Evolutionary conservation across 805 yeast genomes (phyloP), one percentile per base, ranked within the genome.

Genomic region (Candida morakotiae): DNA sequence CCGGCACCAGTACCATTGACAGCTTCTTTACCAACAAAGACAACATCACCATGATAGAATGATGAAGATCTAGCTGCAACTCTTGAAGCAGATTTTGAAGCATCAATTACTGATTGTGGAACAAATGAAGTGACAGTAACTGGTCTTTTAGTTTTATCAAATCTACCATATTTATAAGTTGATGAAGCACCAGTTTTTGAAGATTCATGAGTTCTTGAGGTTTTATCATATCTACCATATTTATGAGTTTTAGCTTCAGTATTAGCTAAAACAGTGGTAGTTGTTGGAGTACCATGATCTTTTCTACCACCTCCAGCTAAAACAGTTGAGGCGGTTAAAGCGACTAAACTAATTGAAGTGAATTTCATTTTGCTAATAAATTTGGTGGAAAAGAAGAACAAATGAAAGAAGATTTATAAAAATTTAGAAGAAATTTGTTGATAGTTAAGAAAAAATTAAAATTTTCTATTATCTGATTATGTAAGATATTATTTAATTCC

Each of bases 81-180:
- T 32, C 19, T 32, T 23, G 38, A 20, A 14, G 18, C n/a, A n/a
- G 38, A 25, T 10, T n/a, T 21, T 18, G 38, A 24, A 28, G 21
- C 24, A 20, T 34, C 31, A 26, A 26, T 25, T n/a, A 26, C 29
- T 23, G 24, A 17, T 34, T 34, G 29, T 11, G 23, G 17, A 20
- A 34, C 37, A 19, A 8, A 34, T 18, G 31, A 25, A 20, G 31
- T 34, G 31, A 23, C 30, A 20, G 38, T 34, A 2, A 11, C 3
- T 21, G 27, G 32, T 34, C 28, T 27, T 28, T 34, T 34, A 17
- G 38, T 34, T 8, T 34, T 19, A 19, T 34, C 30, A n/a, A 34
- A 34, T 34, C 32, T 34, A 28, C 38, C 38, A n/a, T 34, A 34
- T 20, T 18, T 17, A 13, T 34, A 29, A 22, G 38, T 34, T 23